Conservation (phyloP, 768 basidiomycete genomes). For the Amylocystis lapponica region DNA sequence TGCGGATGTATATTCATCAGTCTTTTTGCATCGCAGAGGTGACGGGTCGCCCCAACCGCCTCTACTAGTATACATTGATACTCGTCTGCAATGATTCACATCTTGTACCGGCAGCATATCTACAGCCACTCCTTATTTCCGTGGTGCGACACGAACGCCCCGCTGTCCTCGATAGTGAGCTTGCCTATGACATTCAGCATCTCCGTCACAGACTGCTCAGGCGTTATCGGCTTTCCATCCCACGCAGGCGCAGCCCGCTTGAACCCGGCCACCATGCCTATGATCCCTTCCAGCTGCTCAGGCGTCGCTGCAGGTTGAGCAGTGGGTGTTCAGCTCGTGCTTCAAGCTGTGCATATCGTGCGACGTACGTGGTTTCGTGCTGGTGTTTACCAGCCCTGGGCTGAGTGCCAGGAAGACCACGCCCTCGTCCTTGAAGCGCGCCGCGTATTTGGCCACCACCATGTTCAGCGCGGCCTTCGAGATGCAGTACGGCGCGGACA, state of each 20-base stretch:
- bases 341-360: no score
- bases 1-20: no score
- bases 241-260: constrained; percentile 12
- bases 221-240: constrained; percentile 4
- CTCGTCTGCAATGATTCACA: no score
- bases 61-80: no score
- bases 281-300: no score
- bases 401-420: constrained; percentile 31
- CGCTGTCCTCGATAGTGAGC: constrained; percentile 9
- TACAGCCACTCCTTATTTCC: no score
- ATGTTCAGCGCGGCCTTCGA: constrained; percentile 34
- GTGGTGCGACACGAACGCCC: constrained; percentile 4
- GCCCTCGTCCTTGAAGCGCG: constrained; percentile 26
- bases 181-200: constrained; percentile 7
- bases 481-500: constrained; percentile 27
- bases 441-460: constrained; percentile 34
- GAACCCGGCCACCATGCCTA: constrained; percentile 26
- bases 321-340: constrained; percentile 28
- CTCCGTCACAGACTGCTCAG: constrained; percentile 10
- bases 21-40: no score
- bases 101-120: no score
- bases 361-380: constrained; percentile 12
- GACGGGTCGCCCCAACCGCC: no score
- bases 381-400: constrained; percentile 33
- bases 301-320: no score